phyloP scores from a whole-genome alignment of 148 eudicot genomes.

The Bassia scoparia region DNA sequence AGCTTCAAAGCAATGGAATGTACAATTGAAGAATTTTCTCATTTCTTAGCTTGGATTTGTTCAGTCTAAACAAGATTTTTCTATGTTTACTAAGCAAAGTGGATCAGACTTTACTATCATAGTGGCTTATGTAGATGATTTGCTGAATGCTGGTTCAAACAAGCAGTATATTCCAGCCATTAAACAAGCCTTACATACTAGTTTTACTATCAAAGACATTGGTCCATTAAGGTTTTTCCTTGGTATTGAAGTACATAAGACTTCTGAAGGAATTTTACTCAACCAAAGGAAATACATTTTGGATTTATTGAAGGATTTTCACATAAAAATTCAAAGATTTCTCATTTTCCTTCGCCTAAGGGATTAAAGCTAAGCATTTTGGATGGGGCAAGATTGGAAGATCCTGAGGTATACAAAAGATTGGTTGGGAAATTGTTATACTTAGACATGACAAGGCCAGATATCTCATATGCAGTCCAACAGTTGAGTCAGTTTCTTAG shows the following conservation, averaged over 20 bases:
- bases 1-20: neutral
- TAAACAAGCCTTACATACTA: neutral
- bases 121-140: neutral
- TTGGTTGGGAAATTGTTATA: neutral
- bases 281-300: neutral
- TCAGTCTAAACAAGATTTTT: neutral
- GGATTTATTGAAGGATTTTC: no score
- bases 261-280: neutral
- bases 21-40: neutral
- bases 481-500: neutral
- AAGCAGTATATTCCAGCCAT: neutral
- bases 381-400: neutral
- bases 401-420: neutral
- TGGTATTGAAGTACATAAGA: neutral
- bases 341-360: neutral
- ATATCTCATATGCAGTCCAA: neutral
- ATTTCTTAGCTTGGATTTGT: neutral
- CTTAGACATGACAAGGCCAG: neutral
- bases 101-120: neutral
- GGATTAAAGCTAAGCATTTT: neutral
- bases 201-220: neutral
- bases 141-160: neutral
- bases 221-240: neutral
- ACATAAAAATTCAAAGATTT: neutral
- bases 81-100: neutral